Evolutionary conservation across 768 basidiomycete genomes (phyloP).

Genomic region (Amyloporia xantha): DNA sequence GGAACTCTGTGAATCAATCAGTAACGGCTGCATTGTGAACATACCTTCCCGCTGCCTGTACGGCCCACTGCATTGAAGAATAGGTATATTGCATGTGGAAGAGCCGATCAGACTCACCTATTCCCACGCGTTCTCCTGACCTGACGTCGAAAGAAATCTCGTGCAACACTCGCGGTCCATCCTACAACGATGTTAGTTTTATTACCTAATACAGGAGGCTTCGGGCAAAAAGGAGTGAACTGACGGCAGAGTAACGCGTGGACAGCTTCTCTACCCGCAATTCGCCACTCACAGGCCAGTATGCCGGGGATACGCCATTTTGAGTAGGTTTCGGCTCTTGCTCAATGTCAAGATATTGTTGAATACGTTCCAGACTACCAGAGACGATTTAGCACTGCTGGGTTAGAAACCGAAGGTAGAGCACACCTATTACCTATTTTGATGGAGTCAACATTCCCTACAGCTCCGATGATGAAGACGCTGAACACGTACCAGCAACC

Average conservation of each 20-base stretch:
- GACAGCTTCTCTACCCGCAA: conserved; percentile 42
- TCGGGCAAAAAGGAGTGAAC: not conserved
- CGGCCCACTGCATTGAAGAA: conserved; percentile 33
- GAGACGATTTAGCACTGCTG: not conserved
- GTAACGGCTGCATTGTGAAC: conserved; percentile 8
- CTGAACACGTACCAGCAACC: conserved; percentile 29
- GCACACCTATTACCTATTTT: conserved; percentile 27
- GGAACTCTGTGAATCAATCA: conserved; percentile 29
- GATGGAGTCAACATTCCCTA: not conserved
- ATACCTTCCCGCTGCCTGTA: conserved; percentile 49
- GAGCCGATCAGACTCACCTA: conserved; percentile 32
- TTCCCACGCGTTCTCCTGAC: conserved; percentile 52
- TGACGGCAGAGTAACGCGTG: conserved; percentile 35
- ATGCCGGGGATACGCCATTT: conserved; percentile 44
- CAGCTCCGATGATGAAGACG: conserved; percentile 11
- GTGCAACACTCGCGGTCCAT: conserved; percentile 50
- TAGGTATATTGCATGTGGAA: conserved; percentile 13
- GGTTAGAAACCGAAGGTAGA: not conserved
- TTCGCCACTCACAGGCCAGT: conserved; percentile 52
- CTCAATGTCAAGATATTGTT: conserved; percentile 47
- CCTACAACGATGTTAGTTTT: conserved; percentile 19
- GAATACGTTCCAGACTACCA: conserved; percentile 39
- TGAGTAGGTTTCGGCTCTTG: conserved; percentile 38
- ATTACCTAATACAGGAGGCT: not conserved
- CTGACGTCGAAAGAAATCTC: conserved; percentile 44